Conservation (phyloP, 164 flowering plant genomes). For the Vitis labrusca region DNA sequence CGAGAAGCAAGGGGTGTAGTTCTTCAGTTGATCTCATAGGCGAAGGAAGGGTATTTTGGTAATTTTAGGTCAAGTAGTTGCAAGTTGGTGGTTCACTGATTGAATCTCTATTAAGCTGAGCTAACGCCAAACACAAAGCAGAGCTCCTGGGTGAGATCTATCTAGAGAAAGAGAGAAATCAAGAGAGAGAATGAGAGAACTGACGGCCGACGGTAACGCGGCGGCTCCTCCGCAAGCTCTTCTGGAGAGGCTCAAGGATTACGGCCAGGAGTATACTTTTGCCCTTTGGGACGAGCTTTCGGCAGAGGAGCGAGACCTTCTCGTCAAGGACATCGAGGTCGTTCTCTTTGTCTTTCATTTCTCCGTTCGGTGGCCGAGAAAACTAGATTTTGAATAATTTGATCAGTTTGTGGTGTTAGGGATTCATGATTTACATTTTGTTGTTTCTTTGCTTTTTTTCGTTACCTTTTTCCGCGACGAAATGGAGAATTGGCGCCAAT, state of each 20-base stretch:
- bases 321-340: conserved; percentile 85
- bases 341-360: neutral
- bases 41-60: neutral
- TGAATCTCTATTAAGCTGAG: neutral
- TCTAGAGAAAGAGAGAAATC: conserved; percentile 7
- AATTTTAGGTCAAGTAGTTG: neutral
- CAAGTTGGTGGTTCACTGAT: neutral
- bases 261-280: conserved; percentile 90
- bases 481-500: no score
- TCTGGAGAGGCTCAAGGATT: conserved; percentile 89
- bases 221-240: conserved; percentile 69
- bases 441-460: no score
- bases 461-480: no score
- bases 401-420: no score
- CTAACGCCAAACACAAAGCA: neutral
- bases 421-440: no score
- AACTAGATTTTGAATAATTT: neutral
- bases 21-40: fast-evolving
- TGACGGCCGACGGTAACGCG: neutral
- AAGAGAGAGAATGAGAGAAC: conserved; percentile 7
- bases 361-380: neutral
- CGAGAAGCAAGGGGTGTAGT: no score
- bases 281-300: conserved; percentile 97
- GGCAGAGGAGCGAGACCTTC: conserved; percentile 65
- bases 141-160: neutral